Evolutionary conservation across 2,329 filamentous ascomycete genomes (phyloP).

Genomic region (Curvularia verruculosa): DNA sequence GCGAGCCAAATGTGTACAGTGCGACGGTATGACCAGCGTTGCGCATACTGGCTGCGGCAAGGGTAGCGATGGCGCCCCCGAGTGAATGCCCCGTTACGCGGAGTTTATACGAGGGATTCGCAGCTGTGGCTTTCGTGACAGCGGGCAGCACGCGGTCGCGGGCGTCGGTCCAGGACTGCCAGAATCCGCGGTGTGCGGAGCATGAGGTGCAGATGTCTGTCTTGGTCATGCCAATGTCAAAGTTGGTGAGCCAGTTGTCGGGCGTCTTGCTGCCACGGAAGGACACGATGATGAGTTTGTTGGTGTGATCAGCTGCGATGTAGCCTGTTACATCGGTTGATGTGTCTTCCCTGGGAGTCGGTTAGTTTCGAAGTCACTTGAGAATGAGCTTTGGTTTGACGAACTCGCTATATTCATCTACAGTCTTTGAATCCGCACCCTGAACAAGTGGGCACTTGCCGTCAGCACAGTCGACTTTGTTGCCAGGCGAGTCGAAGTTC

Average conservation of each 20-base stretch:
- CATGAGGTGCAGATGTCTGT: conserved; percentile 57
- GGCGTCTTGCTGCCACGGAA: conserved; percentile 65
- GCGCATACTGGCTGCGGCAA: conserved; percentile 61
- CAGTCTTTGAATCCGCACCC: conserved; percentile 50
- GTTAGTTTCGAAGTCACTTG: conserved; percentile 8
- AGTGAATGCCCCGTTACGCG: conserved; percentile 72
- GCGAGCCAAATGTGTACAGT: conserved; percentile 68
- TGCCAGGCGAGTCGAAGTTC: conserved; percentile 54
- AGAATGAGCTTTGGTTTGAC: neutral
- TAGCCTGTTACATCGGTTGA: conserved; percentile 55
- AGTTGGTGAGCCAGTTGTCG: conserved; percentile 67
- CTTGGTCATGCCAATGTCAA: conserved; percentile 52
- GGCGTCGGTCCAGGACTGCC: conserved; percentile 63
- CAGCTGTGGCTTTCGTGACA: conserved; percentile 52
- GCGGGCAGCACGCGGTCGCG: conserved; percentile 50
- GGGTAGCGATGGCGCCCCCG: conserved; percentile 67
- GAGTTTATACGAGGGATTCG: conserved; percentile 61
- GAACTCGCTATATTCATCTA: conserved; percentile 52
- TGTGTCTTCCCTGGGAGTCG: conserved; percentile 14
- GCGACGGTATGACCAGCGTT: conserved; percentile 30
- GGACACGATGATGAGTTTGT: conserved; percentile 62
- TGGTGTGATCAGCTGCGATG: conserved; percentile 54
- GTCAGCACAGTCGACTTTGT: conserved; percentile 52
- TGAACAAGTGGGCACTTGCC: conserved; percentile 59
- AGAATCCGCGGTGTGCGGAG: conserved; percentile 65